Conservation (phyloP, 2,329 filamentous ascomycete genomes). For the Botryotinia calthae region DNA sequence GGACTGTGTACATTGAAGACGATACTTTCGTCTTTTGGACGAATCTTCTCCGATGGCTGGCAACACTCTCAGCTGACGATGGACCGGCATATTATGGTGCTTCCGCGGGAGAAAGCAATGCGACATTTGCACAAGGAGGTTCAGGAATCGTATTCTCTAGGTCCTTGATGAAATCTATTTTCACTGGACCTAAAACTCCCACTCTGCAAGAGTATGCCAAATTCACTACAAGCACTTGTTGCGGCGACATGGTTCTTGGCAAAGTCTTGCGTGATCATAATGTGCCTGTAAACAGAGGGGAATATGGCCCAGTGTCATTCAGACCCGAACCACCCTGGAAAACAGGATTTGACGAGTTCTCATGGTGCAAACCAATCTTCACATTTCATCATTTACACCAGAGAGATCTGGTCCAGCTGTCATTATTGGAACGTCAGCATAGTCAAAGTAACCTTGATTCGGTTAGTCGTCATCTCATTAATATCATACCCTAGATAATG, state of each 20-base stretch:
- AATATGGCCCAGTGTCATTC: constrained; percentile 17
- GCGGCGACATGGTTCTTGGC: constrained; percentile 24
- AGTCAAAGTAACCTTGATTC: neutral
- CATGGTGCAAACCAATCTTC: constrained; percentile 23
- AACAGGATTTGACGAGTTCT: constrained; percentile 19
- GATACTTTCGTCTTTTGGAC: constrained; percentile 22
- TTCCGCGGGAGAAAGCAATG: constrained; percentile 11
- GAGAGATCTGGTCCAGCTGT: constrained; percentile 16
- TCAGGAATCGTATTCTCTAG: constrained; percentile 22
- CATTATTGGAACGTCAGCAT: constrained; percentile 11
- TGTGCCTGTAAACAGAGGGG: constrained; percentile 17
- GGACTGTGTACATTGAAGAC: constrained; percentile 26
- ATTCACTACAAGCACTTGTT: constrained; percentile 16
- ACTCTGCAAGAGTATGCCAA: constrained; percentile 21
- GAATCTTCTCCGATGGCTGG: constrained; percentile 13
- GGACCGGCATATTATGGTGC: constrained; percentile 20
- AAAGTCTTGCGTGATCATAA: constrained; percentile 21
- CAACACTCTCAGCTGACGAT: constrained; percentile 15
- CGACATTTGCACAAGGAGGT: constrained; percentile 22
- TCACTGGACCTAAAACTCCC: constrained; percentile 2
- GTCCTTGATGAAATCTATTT: constrained; percentile 21
- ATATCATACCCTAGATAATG: neutral
- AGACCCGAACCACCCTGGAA: constrained; percentile 24
- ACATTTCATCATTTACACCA: constrained; percentile 24
- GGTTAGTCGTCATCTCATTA: neutral